Conservation (phyloP, 1,284 basidiomycete genomes). For the Psilocybe mexicana region DNA sequence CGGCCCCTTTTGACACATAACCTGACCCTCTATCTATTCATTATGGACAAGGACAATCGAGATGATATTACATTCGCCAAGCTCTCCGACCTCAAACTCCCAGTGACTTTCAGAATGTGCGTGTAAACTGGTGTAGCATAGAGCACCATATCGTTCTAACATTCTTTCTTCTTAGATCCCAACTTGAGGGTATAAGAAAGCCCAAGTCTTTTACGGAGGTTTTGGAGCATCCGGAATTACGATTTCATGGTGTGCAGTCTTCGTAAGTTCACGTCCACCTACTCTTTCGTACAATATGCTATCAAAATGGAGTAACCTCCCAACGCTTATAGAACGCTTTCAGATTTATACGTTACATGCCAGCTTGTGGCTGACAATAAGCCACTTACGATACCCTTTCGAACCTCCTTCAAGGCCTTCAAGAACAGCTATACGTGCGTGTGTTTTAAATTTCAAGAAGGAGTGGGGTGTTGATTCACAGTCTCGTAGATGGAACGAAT, state of each 20-base stretch:
- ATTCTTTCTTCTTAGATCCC: conserved; percentile 55
- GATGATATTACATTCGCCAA: conserved; percentile 91
- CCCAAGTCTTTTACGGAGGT: conserved; percentile 74
- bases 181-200: conserved; percentile 78
- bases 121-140: background rate
- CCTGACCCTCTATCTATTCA: background rate
- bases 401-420: conserved; percentile 92
- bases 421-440: conserved; percentile 70
- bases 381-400: conserved; percentile 85
- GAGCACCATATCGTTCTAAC: background rate
- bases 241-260: conserved; percentile 78
- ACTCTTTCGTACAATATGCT: background rate
- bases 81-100: conserved; percentile 83
- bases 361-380: conserved; percentile 93
- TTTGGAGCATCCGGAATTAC: conserved; percentile 74
- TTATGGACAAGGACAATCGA: conserved; percentile 75
- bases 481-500: conserved; percentile 88
- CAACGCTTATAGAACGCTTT: conserved; percentile 59
- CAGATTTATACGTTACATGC: conserved; percentile 91
- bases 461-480: too few relatives aligned
- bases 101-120: conserved; percentile 87
- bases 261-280: conserved; percentile 8
- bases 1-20: background rate
- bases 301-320: conserved; percentile 24
- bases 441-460: background rate